Base-by-base conservation (phyloP, 164 flowering plant species). In the Macadamia integrifolia region DNA sequence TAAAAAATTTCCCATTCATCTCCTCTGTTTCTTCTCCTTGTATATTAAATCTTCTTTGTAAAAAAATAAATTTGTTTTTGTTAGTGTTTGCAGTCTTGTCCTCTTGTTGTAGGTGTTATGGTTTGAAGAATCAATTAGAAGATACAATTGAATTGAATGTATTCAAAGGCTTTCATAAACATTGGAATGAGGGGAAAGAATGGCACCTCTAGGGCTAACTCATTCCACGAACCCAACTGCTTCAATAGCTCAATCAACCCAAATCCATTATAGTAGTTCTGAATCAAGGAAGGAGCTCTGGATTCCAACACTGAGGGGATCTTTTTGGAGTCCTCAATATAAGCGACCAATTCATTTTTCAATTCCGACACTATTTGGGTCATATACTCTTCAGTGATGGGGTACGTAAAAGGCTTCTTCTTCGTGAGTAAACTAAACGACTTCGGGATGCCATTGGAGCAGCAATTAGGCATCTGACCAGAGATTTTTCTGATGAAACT, bases 221-320 rank as follows among this genome's bases (percentile, higher is more conserved):
- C 55, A 68, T 93, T 88, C 55, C 61, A 69, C 0, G 76, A 58
- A 23, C 55, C 29, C 72, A 91, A 66, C 62, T 76, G 87, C 55
- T 58, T 66, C 71, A 91, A 63, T 5, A 93, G 79, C 88, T 85
- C 86, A 60, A 87, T 60, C 15, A 77, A 64, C 58, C 85, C 87
- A 4, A 77, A 72, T 13, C 87, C 87, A 77, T 82, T 76, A 0
- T 71, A 10, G 56, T 76, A 76, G 3, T 58, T 57, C 67, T 83
- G n/a, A n/a, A n/a, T n/a, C n/a, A n/a, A n/a, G n/a, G n/a, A n/a
- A n/a, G n/a, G n/a, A n/a, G n/a, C n/a, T 13, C 82, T 78, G 29
- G 80, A 72, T 7, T 88, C 87, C 79, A 90, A 79, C n/a, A 86
- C 66, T 56, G 62, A 73, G 28, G 18, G 46, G 32, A 86, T 61